These are phyloP conservation scores for Talaromyces funiculosus DNA, from an alignment of 2,329 filamentous ascomycete species.

Conservation along the genomic window DNA sequence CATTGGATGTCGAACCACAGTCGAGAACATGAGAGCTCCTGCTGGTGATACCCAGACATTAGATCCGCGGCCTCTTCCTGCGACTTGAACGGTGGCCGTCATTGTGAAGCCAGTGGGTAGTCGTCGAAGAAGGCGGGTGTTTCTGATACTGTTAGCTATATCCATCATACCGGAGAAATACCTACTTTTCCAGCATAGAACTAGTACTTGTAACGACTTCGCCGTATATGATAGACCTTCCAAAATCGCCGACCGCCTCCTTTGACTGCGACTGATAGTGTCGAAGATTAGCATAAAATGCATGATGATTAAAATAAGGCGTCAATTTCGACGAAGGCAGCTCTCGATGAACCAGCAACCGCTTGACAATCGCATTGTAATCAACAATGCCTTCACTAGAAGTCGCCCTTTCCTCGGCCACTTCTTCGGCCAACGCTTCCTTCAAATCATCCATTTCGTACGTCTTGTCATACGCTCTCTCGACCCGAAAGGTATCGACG, in stretches of 20 bases:
- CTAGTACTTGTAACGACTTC: constrained; percentile 93
- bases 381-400: constrained; percentile 59
- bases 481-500: constrained; percentile 74
- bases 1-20: constrained; percentile 75
- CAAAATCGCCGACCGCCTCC: constrained; percentile 61
- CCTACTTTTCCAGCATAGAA: constrained; percentile 79
- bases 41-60: constrained; percentile 95
- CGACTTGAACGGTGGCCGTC: constrained; percentile 79
- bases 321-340: constrained; percentile 68
- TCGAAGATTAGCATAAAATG: constrained; percentile 67
- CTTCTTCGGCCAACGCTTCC: constrained; percentile 46
- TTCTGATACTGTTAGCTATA: constrained; percentile 45
- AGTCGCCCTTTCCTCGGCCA: constrained; percentile 17
- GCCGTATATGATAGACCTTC: constrained; percentile 73
- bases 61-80: constrained; percentile 77
- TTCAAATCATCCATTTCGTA: constrained; percentile 55
- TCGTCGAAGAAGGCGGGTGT: constrained; percentile 66
- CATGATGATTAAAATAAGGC: constrained; percentile 77
- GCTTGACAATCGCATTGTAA: constrained; percentile 68
- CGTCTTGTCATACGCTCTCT: constrained; percentile 52
- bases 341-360: constrained; percentile 60
- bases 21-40: constrained; percentile 81
- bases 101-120: constrained; percentile 83
- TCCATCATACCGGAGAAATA: constrained; percentile 46
- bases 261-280: constrained; percentile 57